Evolutionary conservation across 2,329 filamentous ascomycete genomes (phyloP), one percentile per base, ranked within the genome.

Genomic region (Helotiales sp.): DNA sequence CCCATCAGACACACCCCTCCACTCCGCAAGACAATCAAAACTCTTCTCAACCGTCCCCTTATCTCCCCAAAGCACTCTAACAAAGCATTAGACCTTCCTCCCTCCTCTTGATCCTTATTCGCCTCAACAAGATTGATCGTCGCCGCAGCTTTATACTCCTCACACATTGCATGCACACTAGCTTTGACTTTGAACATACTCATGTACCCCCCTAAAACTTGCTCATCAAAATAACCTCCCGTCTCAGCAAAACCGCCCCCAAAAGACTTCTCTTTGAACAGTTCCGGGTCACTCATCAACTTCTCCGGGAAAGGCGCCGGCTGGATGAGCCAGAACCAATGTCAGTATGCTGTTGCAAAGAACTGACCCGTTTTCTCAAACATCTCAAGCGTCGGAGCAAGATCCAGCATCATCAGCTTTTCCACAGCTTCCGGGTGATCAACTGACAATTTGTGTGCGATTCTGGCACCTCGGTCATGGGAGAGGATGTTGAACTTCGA

Each of bases 251-350:
- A 1, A 22, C 24, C 40, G 78, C 66, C 69, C 2, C 70, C 70
- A 20, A 65, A 69, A 63, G 67, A 85, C 45, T 79, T 73, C 20
- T 80, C 77, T 0, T 80, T 77, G n/a, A 85, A 80, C 37, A 78
- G 75, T 6, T 78, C 72, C 2, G 82, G 80, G 26, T 77, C 73
- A 0, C 73, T 75, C 0, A 76, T 82, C 55, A 86, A 76, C 47
- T 79, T 80, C 72, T 87, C 85, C 0, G 83, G 85, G 5, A 87
- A 79, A 0, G 86, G 83, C 5, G 77, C 76, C 0, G 77, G 74
- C 72, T 88, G 86, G 8, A 86, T 84, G 22, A 88, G 79, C 69
- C 88, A 83, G 61, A 86, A 86, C 85, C 86, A 88, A 75, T 88
- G 86, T 71, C 83, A 87, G 74, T 87, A 87, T 0, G 80, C 79